Base-by-base conservation (phyloP, 1,284 basidiomycete genomes). In the Fistulina hepatica region DNA sequence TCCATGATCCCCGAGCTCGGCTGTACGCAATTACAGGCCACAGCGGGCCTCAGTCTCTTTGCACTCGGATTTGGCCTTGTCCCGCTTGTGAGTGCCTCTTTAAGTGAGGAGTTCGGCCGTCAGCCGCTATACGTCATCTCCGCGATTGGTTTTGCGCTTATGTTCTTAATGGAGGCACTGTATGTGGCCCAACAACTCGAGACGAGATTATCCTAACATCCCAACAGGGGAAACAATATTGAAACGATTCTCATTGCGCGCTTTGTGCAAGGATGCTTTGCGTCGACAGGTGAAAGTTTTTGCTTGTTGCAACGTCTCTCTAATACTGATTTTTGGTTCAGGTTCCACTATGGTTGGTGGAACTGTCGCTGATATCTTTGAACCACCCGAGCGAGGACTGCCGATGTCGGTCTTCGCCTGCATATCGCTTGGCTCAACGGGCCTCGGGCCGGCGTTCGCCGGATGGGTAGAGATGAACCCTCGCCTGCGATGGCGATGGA, bases 41-140 rank as follows among this genome's bases (percentile, higher is more conserved):
- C 72, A 2, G 58, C 73, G 16, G 83, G 73, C 1, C 59, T 78
- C 24, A 72, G 67, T 42, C 60, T 74, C 21, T 86, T 69, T 54
- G 65, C 72, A 4, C 58, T 84, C 21, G 83, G 82, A 1, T 88
- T 85, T 46, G 78, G 67, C 2, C 44, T 83, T 13, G 66, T 78
- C 2, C 85, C 85, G 0, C 66, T 89, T 8, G 62, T 84, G 3
- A 67, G 78, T 1, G 76, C 81, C 0, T 79, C 83, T 1, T 71
- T 86, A 44, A 80, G 77, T 42, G 84, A 88, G 52, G 84, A 88
- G 50, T 75, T 84, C 45, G 84, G 84, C 1, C 58, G 84, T 22
- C 71, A 70, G 36, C 78, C 78, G 21, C 57, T 85, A 11, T 88
- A 85, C 49, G 53, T 83, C 25, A 64, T 58, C 31, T 76, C 71